Evolutionary conservation across 2,329 filamentous ascomycete species (phyloP), one percentile per base, ranked within the genome.

Genomic region (Myriangium duriaei): DNA sequence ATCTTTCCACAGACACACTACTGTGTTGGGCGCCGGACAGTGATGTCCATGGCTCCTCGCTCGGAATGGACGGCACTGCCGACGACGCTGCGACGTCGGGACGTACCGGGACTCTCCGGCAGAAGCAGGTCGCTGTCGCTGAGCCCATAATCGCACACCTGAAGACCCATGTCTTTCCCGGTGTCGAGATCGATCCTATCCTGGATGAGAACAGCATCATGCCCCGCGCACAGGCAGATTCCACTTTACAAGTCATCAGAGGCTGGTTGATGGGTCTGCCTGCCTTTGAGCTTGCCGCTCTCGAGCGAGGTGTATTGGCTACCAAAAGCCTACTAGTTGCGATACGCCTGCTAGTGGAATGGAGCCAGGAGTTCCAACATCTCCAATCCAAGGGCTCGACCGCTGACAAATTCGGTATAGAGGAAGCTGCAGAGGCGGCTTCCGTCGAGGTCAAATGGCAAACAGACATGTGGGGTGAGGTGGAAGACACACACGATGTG

Each of bases 401-500:
- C 4, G 30, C 30, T 4, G 50, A 50, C 37, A 50, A 45, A 33
- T 95, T 92, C 54, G 81, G 83, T 0, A 77, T 92, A 10, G 81
- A 93, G 51, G 77, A 93, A 55, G 88, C 87, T 1, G 78, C 83
- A 0, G 68, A 71, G 51, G 79, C 81, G 11, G 77, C 80, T 4
- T 94, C 74, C 50, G 58, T 92, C 30, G 91, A 98, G 65, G 84
- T 94, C 11, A 70, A 75, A 46, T 95, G 85, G 79, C 91, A 98
- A 70, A 92, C 79, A 1, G 66, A 72, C 17, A 78, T 81, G 60
- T 96, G 91, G 88, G 91, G 91, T 6, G 87, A 94, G 66, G 91
- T 98, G 1, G 91, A 98, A 58, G 87, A 98, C 60, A 94, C 87
- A 17, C 91, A 98, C 61, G 91, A 98, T 65, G 91, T 98, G 1